phyloP scores from a whole-genome alignment of 148 eudicot species.

The Fagopyrum tataricum region DNA sequence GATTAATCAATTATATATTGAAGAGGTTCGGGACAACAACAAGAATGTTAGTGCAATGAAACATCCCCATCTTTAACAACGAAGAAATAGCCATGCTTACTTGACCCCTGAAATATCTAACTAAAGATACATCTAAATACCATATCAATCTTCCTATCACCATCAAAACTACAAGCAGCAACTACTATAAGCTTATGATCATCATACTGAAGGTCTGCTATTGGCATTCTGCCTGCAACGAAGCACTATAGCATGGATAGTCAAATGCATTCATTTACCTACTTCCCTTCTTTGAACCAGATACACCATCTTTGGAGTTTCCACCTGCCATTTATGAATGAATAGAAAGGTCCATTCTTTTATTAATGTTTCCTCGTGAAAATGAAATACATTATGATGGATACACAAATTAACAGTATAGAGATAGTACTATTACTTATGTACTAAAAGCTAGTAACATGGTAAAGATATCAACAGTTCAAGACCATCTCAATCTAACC shows the following conservation, averaged over 20 bases:
- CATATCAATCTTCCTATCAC: neutral
- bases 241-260: constrained; percentile 57
- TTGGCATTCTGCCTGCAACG: constrained; percentile 32
- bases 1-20: too few species aligned
- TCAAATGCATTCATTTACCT: constrained; percentile 94
- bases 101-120: neutral
- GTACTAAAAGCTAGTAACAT: constrained; percentile 9
- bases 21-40: neutral
- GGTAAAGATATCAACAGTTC: constrained; percentile 7
- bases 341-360: constrained; percentile 87
- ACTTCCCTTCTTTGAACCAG: constrained; percentile 99
- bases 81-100: neutral
- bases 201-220: neutral
- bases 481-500: constrained; percentile 43
- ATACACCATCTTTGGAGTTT: constrained; percentile 99
- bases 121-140: neutral
- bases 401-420: constrained; percentile 18
- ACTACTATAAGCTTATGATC: neutral
- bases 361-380: constrained; percentile 59
- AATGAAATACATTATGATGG: constrained; percentile 52
- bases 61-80: neutral
- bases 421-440: neutral
- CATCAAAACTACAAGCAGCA: neutral
- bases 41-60: neutral
- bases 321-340: constrained; percentile 99